Base-by-base conservation (phyloP, 495 filamentous ascomycete genomes). In the Terfezia boudieri region DNA sequence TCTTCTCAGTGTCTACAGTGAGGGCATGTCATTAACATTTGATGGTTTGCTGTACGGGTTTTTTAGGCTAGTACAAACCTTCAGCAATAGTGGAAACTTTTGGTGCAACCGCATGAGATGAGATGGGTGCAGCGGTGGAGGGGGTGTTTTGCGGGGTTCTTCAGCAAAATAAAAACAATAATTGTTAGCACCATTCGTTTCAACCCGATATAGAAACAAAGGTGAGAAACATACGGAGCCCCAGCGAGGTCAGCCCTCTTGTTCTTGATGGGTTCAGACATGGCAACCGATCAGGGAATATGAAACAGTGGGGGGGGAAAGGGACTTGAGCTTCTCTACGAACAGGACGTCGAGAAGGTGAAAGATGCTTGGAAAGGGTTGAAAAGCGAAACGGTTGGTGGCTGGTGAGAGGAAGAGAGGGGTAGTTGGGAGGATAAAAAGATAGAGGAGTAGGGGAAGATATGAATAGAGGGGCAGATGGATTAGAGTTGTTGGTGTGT, bases 71-170 rank as follows among this genome's bases (percentile, higher is more conserved):
- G 17, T 14, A 74, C 74, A 64, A 69, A 95, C 90, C 90, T 80
- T 99, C 92, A 70, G 88, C 85, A 73, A 99, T 95, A 70, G 86
- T 96, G 58, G 84, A 74, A 60, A 99, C 81, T 52, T 83, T 83
- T 56, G 92, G 92, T 71, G 94, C 85, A 71, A 93, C 86, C 58
- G 90, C 90, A 70, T 92, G 89, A 53, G 92, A 96, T 16, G 86
- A 92, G 68, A 99, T 99, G 49, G 92, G 92, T 58, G 92, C 92
- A 73, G 86, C 86, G 67, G 77, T 86, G 41, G 85, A 81, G 59
- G 92, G 89, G 17, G 88, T 94, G 71, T 95, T 94, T 72, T 95
- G 89, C 62, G 89, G 89, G 62, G 89, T 96, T 60, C 84, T 92
- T 16, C 4, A 16, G 17, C 2, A 52, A 36, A 52, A 32, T 1